phyloP scores from a whole-genome alignment of 23 red algal species.

The Gracilaria caudata region DNA sequence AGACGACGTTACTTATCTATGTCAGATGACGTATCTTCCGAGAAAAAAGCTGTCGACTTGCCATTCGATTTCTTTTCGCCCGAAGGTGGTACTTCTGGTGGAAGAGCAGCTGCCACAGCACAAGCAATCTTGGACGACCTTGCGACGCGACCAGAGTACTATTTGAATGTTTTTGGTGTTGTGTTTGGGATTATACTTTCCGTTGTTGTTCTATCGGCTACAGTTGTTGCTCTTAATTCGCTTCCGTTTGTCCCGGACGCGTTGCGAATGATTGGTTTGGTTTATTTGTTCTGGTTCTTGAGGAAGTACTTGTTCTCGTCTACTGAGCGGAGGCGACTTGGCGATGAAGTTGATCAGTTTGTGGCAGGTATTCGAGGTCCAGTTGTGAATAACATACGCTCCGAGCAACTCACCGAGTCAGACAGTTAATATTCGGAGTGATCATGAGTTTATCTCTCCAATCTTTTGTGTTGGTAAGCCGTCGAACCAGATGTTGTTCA shows the following conservation, averaged over 20 bases:
- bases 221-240: slow-evolving; percentile 34
- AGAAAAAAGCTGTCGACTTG: background rate
- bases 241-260: slow-evolving; percentile 55
- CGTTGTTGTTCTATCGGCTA: slow-evolving; percentile 51
- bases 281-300: slow-evolving; percentile 68
- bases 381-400: slow-evolving; percentile 28
- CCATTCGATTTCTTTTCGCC: background rate
- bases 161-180: slow-evolving; percentile 63
- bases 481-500: background rate
- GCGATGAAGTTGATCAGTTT: slow-evolving; percentile 54
- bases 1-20: background rate
- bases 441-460: background rate
- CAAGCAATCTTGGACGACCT: slow-evolving; percentile 60
- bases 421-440: background rate
- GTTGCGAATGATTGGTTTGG: slow-evolving; percentile 50
- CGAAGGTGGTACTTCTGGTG: background rate
- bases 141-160: slow-evolving; percentile 50
- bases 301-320: slow-evolving; percentile 48
- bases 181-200: slow-evolving; percentile 45
- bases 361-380: slow-evolving; percentile 33
- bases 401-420: slow-evolving; percentile 17
- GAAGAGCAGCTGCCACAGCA: slow-evolving; percentile 1
- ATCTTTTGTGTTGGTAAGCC: background rate
- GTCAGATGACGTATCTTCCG: background rate
- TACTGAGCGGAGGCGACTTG: slow-evolving; percentile 36